phyloP scores from a whole-genome alignment of 148 eudicot genomes.

The Diospyros kaki region DNA sequence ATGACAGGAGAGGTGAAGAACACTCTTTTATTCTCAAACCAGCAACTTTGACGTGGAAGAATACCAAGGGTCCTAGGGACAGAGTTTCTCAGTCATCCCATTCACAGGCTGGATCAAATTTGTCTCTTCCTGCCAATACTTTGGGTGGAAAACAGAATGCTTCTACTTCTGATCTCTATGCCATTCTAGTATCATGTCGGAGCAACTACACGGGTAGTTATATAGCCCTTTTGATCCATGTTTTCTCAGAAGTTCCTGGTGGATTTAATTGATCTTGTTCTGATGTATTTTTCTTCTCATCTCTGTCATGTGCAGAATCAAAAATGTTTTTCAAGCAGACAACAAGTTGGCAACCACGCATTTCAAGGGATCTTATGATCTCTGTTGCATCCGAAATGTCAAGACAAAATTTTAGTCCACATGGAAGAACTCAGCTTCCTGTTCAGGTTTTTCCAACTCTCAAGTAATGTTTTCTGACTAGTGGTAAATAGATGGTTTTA shows the following conservation, averaged over 20 bases:
- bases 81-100: slow-evolving; percentile 27
- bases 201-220: slow-evolving; percentile 86
- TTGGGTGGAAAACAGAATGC: slow-evolving; percentile 35
- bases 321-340: slow-evolving; percentile 89
- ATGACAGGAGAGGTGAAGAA: slow-evolving; percentile 96
- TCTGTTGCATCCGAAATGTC: slow-evolving; percentile 97
- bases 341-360: slow-evolving; percentile 80
- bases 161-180: slow-evolving; percentile 59
- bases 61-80: slow-evolving; percentile 32
- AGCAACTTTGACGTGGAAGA: slow-evolving; percentile 53
- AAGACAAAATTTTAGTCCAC: slow-evolving; percentile 45
- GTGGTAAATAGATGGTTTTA: neutral
- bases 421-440: slow-evolving; percentile 62
- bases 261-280: slow-evolving; percentile 8
- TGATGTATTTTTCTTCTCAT: neutral
- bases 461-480: neutral
- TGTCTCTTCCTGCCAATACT: slow-evolving; percentile 32
- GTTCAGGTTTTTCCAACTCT: slow-evolving; percentile 63
- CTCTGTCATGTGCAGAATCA: slow-evolving; percentile 50
- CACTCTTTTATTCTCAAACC: slow-evolving; percentile 96
- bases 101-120: slow-evolving; percentile 43
- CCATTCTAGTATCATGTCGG: slow-evolving; percentile 86
- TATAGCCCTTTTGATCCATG: neutral
- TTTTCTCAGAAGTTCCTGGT: neutral
- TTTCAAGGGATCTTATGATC: slow-evolving; percentile 83